phyloP scores from a whole-genome alignment of 2,329 filamentous ascomycete species.

The Aspergillus fumigatus region DNA sequence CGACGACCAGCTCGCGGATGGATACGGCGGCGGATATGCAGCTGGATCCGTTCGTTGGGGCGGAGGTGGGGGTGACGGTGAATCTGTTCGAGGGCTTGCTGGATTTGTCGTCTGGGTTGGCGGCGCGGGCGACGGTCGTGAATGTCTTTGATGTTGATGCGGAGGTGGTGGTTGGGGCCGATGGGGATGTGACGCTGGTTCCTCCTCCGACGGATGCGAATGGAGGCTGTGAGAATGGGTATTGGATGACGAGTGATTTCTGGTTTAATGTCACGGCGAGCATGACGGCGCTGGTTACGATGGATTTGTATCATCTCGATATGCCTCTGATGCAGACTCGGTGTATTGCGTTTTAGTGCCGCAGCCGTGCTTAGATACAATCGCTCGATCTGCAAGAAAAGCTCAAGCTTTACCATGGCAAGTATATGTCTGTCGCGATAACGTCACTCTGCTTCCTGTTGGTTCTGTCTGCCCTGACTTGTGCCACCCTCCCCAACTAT shows the following conservation, averaged over 20 bases:
- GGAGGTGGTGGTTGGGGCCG: background rate
- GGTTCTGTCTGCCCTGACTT: too few relatives aligned
- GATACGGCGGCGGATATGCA: background rate
- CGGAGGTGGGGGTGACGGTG: background rate
- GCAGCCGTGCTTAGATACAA: too few relatives aligned
- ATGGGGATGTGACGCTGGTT: background rate
- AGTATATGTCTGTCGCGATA: too few relatives aligned
- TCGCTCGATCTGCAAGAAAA: too few relatives aligned
- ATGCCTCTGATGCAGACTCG: background rate
- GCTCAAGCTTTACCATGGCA: too few relatives aligned
- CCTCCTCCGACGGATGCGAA: background rate
- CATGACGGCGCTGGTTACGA: background rate
- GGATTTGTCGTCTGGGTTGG: background rate
- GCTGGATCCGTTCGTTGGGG: background rate
- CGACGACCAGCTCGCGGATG: background rate
- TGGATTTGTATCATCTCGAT: background rate
- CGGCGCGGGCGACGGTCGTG: background rate
- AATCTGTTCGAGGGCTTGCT: background rate
- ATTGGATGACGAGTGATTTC: background rate
- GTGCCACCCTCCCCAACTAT: too few relatives aligned
- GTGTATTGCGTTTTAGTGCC: background rate
- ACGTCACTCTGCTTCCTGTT: too few relatives aligned
- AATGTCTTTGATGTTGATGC: background rate
- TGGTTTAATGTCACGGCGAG: background rate
- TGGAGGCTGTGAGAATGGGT: background rate